phyloP scores from a whole-genome alignment of 805 yeast species.

The Pichia kluyveri region DNA sequence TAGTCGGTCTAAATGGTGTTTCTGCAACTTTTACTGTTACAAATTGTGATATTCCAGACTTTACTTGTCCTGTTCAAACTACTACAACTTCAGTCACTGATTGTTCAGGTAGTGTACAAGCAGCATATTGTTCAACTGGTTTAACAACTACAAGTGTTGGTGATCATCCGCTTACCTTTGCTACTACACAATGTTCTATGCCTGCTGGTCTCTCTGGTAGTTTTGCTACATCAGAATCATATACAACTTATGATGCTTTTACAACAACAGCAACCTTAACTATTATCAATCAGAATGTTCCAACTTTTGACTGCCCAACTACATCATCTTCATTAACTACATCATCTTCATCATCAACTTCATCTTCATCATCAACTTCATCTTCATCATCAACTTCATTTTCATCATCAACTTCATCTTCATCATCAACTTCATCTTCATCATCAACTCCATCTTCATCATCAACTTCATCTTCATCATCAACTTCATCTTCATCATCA shows the following conservation, averaged over 20 bases:
- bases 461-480: not conserved
- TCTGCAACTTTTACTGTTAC: slow-evolving; percentile 8
- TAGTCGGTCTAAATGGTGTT: slow-evolving; percentile 5
- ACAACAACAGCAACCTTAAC: not conserved
- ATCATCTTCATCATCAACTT: not conserved
- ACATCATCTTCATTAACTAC: not conserved
- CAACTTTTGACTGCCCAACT: slow-evolving; percentile 3
- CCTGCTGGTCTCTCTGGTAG: not conserved
- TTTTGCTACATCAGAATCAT: not conserved
- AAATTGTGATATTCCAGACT: slow-evolving; percentile 10
- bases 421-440: not conserved
- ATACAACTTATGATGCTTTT: not conserved
- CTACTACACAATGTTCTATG: slow-evolving; percentile 1
- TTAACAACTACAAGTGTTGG: not conserved
- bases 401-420: not conserved
- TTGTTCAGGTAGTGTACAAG: not conserved
- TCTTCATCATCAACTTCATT: not conserved
- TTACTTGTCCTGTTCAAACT: slow-evolving; percentile 1
- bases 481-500: not conserved
- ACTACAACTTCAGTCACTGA: not conserved
- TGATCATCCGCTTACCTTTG: not conserved
- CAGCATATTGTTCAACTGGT: not conserved
- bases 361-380: not conserved
- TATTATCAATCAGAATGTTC: not conserved
- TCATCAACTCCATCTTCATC: not conserved